Evolutionary conservation across 192 early-diverging fungal genomes (phyloP), one percentile per base, ranked within the genome.

Genomic region (Podochytrium sp.): DNA sequence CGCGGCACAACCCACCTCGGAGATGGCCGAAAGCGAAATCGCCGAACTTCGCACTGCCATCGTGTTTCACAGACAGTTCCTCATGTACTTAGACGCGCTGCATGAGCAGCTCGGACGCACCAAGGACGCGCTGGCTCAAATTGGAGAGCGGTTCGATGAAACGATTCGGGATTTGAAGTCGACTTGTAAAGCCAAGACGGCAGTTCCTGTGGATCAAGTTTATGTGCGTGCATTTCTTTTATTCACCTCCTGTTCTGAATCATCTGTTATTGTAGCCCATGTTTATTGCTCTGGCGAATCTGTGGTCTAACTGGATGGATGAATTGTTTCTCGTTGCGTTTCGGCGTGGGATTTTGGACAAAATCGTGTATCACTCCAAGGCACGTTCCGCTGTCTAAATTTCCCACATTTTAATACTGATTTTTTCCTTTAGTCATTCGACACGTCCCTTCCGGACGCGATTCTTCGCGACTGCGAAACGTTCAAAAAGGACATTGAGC

Each of bases 191-290:
- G 76, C 87, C 12, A 87, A 85, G 62, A 85, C 87, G 6, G 84
- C 87, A 25, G 87, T 89, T 29, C 87, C 87, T 3, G 87, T 89
- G 1, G 87, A 89, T 62, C 87, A 89, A 68, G 87, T 87, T 32
- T 86, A 86, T 73, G 84, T 86, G 66, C 78, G 78, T 78, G 1
- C 27, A 18, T 3, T 66, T 66, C 25, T 41, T 20, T 10, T 43
- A 39, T 47, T 2, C 29, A n/a, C n/a, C n/a, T n/a, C n/a, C n/a
- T n/a, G n/a, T n/a, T n/a, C n/a, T n/a, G n/a, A n/a, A n/a, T n/a
- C n/a, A n/a, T 23, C 27, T 14, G n/a, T 78, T 18, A 62, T 62
- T 53, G 18, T 33, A 86, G 79, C 87, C 87, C 10, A 80, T 79
- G 73, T 89, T 89, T 60, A 84, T 89, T 32, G 43, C 70, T 18